Evolutionary conservation across 106 monocot species (phyloP), one percentile per base, ranked within the genome.

Genomic region (Dendrobium huoshanense): DNA sequence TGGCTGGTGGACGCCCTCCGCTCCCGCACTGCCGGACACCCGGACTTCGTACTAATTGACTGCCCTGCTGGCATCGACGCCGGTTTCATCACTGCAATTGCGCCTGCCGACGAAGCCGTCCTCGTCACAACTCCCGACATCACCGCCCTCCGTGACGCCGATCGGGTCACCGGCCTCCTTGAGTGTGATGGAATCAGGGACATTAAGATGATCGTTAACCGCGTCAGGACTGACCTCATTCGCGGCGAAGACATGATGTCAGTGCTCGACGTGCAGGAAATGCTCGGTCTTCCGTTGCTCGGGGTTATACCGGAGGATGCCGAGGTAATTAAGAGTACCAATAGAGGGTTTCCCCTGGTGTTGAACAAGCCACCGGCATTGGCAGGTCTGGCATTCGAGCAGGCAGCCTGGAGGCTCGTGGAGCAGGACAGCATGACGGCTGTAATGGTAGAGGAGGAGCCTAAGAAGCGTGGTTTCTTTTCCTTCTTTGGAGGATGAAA

Each of bases 171-270:
- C 2, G 97, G 97, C 1, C 86, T 97, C 7, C 88, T 97, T 3
- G 97, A 97, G 79, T 97, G 97, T 54, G 97, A 97, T 58, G 97
- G 97, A 41, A 94, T 94, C 55, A 84, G 85, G 56, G 97, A 97
- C 79, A 91, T 97, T 80, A 97, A 97, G 85, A 97, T 97, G 88
- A 80, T 97, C 19, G 97, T 97, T 0, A 97, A 97, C 79, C 79
- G 97, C 5, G 94, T 97, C 0, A 75, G 97, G 68, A 87, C 89
- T 7, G 97, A 97, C 56, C 75, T 97, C 29, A 90, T 97, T 51
- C 79, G 80, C 25, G 94, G 94, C 9, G 94, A 97, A 75, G 97
- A 97, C 74, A 97, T 97, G 97, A 97, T 97, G 97, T 94, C 94
- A 7, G 94, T 93, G 29, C 86, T 97, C 9, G 97, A 97, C 54